A percentile compares a stretch with the other conserved stretches of the same genome.
Evolutionary conservation across 441 rosid species (phyloP).

Genomic region (Metrosideros polymorpha): DNA sequence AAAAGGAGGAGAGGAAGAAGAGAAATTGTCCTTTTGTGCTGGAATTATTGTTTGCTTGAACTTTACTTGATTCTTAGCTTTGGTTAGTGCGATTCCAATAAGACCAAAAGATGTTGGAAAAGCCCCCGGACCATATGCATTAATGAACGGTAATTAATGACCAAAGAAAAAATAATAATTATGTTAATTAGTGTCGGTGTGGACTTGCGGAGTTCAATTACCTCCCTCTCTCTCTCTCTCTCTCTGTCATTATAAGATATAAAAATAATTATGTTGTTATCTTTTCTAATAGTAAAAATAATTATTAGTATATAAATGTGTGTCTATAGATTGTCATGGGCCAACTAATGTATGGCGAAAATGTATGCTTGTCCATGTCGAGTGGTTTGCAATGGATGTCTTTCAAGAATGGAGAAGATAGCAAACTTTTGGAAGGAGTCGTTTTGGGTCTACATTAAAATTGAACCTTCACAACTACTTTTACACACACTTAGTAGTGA

Average conservation of each 20-base stretch:
- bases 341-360: neutral
- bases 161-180: neutral
- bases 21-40: neutral
- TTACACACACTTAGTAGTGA: neutral
- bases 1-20: neutral
- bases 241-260: neutral
- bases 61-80: neutral
- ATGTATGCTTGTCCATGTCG: neutral
- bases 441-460: neutral
- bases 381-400: neutral
- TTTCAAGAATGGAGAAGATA: neutral
- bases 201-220: neutral
- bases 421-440: neutral
- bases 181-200: neutral
- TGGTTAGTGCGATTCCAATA: neutral
- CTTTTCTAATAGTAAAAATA: neutral
- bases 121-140: neutral
- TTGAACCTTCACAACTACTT: neutral
- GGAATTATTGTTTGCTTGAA: neutral
- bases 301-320: neutral
- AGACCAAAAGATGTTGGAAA: neutral
- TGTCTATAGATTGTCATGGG: neutral
- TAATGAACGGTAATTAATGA: neutral
- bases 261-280: accelerated
- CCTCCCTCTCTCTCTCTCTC: neutral